Evolutionary conservation across 1,139 yeast species (phyloP), one percentile per base, ranked within the genome.

Genomic region (Kurtzmaniella natalensis): DNA sequence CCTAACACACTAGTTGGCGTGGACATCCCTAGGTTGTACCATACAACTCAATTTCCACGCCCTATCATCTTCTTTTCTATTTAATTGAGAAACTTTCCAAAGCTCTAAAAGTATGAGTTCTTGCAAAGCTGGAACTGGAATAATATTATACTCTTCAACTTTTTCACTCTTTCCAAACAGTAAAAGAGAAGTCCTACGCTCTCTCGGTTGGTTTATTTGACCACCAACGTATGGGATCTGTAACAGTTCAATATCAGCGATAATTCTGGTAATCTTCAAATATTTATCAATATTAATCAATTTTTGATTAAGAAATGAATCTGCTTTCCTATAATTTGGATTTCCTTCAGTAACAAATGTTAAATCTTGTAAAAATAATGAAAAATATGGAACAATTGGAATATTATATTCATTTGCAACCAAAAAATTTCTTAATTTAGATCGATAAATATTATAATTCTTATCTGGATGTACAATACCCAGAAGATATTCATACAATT

Each of bases 331-430:
- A 50, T 71, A 76, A 45, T 74, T 81, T 24, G 87, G 75, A 53
- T 87, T 88, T 14, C 96, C 96, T 48, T 89, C 97, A 32, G 81
- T 78, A 18, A 87, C 80, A 59, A 88, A 85, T 0, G 95, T 87
- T 49, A 89, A 64, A 55, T 89, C 97, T 51, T 87, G 94, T 33
- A 88, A 64, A 52, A 84, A 86, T 37, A 88, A 63, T 26, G 94
- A 87, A 41, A 88, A 71, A 54, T 86, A 89, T 5, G 97, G 97
- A 17, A 88, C 92, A 30, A 82, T 76, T 0, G 95, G 94, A 17
- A 79, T 62, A 28, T 70, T 60, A 41, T 76, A 71, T 31, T 76
- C 81, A 31, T 71, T 66, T 11, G 74, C 61, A 38, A 55, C 51
- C 39, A 80, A 59, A 35, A 80, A 72, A 45, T 74, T 76, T 37